Base-by-base conservation (phyloP, 2,329 filamentous ascomycete species). In the Diaporthe aspalathi region DNA sequence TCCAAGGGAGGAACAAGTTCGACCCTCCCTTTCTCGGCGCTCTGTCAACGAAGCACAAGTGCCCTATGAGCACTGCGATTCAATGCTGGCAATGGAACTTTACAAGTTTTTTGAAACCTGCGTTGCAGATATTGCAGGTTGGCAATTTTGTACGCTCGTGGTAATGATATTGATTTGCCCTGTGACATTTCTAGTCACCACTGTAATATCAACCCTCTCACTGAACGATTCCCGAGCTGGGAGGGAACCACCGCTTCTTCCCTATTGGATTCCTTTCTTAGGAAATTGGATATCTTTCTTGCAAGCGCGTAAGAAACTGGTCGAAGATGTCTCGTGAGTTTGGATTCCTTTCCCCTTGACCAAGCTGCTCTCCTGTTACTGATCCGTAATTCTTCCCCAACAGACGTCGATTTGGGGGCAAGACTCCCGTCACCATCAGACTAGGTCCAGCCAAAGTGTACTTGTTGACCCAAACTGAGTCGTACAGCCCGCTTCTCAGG, bases 361-460 rank as follows among this genome's bases (percentile, higher is more conserved):
- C 6, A 16, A 6, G 4, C 27, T 5, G n/a, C 35, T 20, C 22
- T 7, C 22, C 32, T 20, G 35, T n/a, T 5, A 53, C 50, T 53
- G 27, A 53, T 24, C 3, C 16, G 5, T 7, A 27, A 24, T 6
- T 32, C 7, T 6, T 16, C 20, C 9, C 2, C 20, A 60, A 60
- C 54, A 60, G 54, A 6, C 20, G 16, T 5, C 32, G n/a, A 24
- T 60, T 9, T 40, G 35, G 54, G 5, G 54, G n/a, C n/a, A 43
- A n/a, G 8, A 40, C 38, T 27, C 54, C 54, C 14, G 54, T 60
- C 4, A 38, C n/a, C 7, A 4, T 60, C n/a, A 60, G 35, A 9
- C 11, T 60, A 20, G 54, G 54, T 27, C 54, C 54, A 16, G 35
- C 32, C 35, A 60, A 60, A 14, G 54, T n/a, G 16, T 53, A 53